Conservation (phyloP, 2,329 filamentous ascomycete genomes). For the Fonsecaea multimorphosa region DNA sequence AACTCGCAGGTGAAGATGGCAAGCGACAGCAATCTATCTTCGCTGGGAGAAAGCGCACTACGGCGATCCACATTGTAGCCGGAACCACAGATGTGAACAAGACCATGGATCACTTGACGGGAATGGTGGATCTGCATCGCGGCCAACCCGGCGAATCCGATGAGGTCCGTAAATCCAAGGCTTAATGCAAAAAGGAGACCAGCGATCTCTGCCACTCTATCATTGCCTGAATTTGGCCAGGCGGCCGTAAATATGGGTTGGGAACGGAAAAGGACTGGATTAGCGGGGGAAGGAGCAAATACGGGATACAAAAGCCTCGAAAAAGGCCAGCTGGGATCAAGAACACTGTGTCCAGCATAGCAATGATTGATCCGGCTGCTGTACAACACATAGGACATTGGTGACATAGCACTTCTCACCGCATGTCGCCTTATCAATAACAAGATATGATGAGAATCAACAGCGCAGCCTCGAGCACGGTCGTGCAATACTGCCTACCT, state of each 20-base stretch:
- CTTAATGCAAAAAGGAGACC: not conserved
- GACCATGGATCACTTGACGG: not conserved
- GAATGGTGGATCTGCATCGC: not conserved
- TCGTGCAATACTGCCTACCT: not conserved
- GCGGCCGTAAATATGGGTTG: slow-evolving; percentile 7
- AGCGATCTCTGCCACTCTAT: not conserved
- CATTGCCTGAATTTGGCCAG: slow-evolving; percentile 4
- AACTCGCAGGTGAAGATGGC: not conserved
- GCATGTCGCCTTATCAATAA: slow-evolving; percentile 6
- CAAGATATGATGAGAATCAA: slow-evolving; percentile 15
- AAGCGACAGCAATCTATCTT: not conserved
- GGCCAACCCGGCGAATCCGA: not conserved
- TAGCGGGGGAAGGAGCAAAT: slow-evolving; percentile 9
- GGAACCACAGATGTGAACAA: not conserved
- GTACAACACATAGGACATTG: slow-evolving; percentile 4
- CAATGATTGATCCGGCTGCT: not conserved
- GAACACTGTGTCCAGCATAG: slow-evolving; percentile 1
- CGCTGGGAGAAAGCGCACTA: not conserved
- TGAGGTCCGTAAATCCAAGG: not conserved
- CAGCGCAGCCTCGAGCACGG: slow-evolving; percentile 13
- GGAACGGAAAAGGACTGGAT: not conserved
- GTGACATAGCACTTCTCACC: slow-evolving; percentile 20
- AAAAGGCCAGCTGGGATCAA: not conserved
- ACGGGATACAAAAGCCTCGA: slow-evolving; percentile 22
- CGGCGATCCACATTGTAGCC: not conserved